Evolutionary conservation across 306 rosid species (phyloP).

Genomic region (Prunus kanzakura): DNA sequence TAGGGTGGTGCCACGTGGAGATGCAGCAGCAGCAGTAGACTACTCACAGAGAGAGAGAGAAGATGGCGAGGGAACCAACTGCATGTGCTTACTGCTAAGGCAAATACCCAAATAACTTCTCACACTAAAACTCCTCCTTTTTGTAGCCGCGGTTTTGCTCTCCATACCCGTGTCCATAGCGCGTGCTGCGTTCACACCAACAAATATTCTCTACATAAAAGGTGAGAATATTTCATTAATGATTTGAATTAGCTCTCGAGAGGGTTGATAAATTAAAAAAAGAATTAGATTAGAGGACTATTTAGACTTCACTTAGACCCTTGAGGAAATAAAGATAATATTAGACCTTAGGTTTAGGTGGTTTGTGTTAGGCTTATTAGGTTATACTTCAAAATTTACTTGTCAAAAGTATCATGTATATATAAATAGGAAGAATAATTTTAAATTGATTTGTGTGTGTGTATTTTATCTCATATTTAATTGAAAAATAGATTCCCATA

Average conservation of each 20-base stretch:
- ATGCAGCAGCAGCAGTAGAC: not conserved
- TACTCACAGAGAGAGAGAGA: not conserved
- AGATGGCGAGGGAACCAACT: conserved; percentile 9
- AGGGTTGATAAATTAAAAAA: no score
- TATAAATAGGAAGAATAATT: not conserved
- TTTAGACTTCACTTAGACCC: not conserved
- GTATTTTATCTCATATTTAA: not conserved
- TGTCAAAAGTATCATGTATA: not conserved
- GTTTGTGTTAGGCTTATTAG: not conserved
- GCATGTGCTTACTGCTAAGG: conserved; percentile 13
- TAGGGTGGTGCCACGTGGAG: conserved; percentile 44
- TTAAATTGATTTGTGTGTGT: not conserved
- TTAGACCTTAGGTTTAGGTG: not conserved
- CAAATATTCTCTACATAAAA: not conserved
- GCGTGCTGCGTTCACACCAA: conserved; percentile 2
- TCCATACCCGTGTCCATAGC: not conserved
- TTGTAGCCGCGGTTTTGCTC: not conserved
- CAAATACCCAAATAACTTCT: conserved; percentile 3
- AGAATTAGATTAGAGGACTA: not conserved
- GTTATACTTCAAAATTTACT: not conserved
- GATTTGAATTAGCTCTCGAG: not conserved
- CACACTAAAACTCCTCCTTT: conserved; percentile 1
- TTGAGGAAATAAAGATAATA: not conserved
- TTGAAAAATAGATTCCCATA: not conserved
- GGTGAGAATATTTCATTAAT: not conserved